Percentiles rank a stretch among this genome's conserved stretches.
Evolutionary conservation across 2,329 filamentous ascomycete species (phyloP).

Genomic region (Neoscytalidium dimidiatum): DNA sequence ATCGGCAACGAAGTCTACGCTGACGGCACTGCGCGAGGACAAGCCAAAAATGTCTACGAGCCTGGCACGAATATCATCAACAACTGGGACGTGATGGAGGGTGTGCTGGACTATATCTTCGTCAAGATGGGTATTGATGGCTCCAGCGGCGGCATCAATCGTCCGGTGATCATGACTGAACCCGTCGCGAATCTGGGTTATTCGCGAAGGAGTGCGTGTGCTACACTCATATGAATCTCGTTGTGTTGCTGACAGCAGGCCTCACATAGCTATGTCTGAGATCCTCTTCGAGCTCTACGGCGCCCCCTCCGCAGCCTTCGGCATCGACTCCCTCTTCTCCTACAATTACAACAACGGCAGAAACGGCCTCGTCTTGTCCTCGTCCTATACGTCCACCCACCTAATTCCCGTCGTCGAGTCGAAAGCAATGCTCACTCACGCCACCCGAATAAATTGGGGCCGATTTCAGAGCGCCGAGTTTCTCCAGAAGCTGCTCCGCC

Average conservation of each 20-base stretch:
- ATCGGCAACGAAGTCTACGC: constrained; percentile 91
- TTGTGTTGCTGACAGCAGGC: constrained; percentile 28
- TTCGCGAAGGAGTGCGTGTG: constrained; percentile 74
- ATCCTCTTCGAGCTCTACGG: constrained; percentile 96
- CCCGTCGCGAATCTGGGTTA: constrained; percentile 89
- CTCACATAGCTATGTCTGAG: constrained; percentile 85
- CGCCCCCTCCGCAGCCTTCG: constrained; percentile 86
- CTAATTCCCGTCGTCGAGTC: constrained; percentile 89
- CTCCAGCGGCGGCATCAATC: constrained; percentile 71
- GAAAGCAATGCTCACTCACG: constrained; percentile 81
- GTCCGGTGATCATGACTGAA: constrained; percentile 94
- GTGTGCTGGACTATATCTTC: constrained; percentile 90
- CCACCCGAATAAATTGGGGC: constrained; percentile 92
- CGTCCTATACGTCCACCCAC: constrained; percentile 91
- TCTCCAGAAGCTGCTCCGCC: constrained; percentile 79
- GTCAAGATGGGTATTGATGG: constrained; percentile 88
- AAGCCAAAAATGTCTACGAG: constrained; percentile 90
- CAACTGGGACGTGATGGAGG: constrained; percentile 98
- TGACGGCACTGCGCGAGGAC: constrained; percentile 87
- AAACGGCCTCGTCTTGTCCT: constrained; percentile 86
- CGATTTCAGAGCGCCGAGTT: constrained; percentile 89
- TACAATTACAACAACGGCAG: constrained; percentile 89
- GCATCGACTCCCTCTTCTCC: constrained; percentile 95
- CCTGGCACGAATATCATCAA: constrained; percentile 86
- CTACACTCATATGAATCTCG: not conserved